Evolutionary conservation across 1,284 basidiomycete genomes (phyloP).

Genomic region (Gomphus sp.): DNA sequence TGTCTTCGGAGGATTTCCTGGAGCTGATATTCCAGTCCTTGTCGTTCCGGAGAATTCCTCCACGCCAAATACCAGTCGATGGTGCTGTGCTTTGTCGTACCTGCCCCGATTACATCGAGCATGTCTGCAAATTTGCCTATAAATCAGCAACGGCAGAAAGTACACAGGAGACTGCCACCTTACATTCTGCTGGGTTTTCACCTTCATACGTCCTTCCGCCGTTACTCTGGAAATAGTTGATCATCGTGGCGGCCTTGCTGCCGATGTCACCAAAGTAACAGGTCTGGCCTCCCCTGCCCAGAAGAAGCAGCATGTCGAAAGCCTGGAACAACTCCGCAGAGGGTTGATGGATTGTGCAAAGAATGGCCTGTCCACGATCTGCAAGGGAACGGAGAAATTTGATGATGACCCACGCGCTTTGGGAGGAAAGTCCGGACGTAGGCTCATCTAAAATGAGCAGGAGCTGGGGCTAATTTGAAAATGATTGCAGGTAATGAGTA

Average conservation of each 20-base stretch:
- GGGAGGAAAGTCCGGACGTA: slow-evolving; percentile 82
- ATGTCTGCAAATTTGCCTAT: slow-evolving; percentile 31
- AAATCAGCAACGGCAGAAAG: background rate
- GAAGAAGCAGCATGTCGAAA: slow-evolving; percentile 54
- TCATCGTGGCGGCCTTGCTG: slow-evolving; percentile 40
- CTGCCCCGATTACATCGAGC: slow-evolving; percentile 32
- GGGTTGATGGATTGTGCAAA: slow-evolving; percentile 75
- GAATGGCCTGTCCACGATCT: slow-evolving; percentile 69
- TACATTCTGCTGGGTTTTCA: slow-evolving; percentile 32
- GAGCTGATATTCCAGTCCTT: slow-evolving; percentile 5
- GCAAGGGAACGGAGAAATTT: slow-evolving; percentile 77
- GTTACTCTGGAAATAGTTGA: slow-evolving; percentile 61
- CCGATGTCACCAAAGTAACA: slow-evolving; percentile 77
- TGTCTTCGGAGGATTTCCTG: background rate
- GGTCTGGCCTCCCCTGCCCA: slow-evolving; percentile 64
- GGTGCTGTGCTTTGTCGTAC: slow-evolving; percentile 17
- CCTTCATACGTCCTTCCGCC: slow-evolving; percentile 45
- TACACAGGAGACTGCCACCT: slow-evolving; percentile 22
- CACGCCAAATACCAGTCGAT: slow-evolving; percentile 38
- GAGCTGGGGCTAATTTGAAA: slow-evolving; percentile 49
- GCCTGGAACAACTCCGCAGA: slow-evolving; percentile 66
- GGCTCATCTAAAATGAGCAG: slow-evolving; percentile 80
- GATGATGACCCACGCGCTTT: slow-evolving; percentile 83
- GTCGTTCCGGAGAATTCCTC: slow-evolving; percentile 16
- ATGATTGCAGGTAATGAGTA: slow-evolving; percentile 16